A percentile compares a stretch with the other conserved stretches of the same genome.
These are phyloP conservation scores for Ascoidea rubescens DNA, from an alignment of 805 yeast genomes.

Conservation along the genomic window DNA sequence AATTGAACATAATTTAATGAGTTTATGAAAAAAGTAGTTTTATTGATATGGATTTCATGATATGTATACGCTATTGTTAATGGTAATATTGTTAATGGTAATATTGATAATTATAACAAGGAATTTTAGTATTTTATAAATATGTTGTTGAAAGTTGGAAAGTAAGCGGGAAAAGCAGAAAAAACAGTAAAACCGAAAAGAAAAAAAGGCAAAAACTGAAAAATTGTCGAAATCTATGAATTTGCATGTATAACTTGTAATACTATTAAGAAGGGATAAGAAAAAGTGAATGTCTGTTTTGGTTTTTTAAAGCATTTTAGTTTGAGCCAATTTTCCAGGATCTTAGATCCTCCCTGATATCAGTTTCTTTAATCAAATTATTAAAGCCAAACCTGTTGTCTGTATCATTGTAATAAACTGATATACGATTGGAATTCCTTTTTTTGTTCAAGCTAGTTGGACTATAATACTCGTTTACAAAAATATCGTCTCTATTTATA, in stretches of 20 bases:
- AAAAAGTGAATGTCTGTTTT: not conserved
- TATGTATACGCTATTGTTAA: not conserved
- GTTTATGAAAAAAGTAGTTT: too few relatives aligned
- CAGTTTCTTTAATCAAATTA: slow-evolving; percentile 14
- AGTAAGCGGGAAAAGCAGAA: too few relatives aligned
- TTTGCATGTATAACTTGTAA: not conserved
- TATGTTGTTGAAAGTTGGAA: not conserved
- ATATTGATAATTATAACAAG: not conserved
- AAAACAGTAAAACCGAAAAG: too few relatives aligned
- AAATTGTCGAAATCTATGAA: not conserved
- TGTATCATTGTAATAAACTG: not conserved
- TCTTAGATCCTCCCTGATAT: slow-evolving; percentile 21
- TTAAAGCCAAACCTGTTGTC: not conserved
- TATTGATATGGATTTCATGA: too few relatives aligned
- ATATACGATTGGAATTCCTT: not conserved
- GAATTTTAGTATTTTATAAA: not conserved
- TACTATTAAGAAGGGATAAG: not conserved
- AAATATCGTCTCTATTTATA: not conserved
- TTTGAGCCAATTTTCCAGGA: slow-evolving; percentile 24
- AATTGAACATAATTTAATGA: too few relatives aligned
- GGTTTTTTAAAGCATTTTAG: slow-evolving; percentile 1
- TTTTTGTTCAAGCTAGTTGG: not conserved
- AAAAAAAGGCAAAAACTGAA: not conserved
- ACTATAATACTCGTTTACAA: slow-evolving; percentile 1
- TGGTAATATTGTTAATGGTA: not conserved